phyloP scores from a whole-genome alignment of 257 asterid species.

The Nicotiana benthamiana region DNA sequence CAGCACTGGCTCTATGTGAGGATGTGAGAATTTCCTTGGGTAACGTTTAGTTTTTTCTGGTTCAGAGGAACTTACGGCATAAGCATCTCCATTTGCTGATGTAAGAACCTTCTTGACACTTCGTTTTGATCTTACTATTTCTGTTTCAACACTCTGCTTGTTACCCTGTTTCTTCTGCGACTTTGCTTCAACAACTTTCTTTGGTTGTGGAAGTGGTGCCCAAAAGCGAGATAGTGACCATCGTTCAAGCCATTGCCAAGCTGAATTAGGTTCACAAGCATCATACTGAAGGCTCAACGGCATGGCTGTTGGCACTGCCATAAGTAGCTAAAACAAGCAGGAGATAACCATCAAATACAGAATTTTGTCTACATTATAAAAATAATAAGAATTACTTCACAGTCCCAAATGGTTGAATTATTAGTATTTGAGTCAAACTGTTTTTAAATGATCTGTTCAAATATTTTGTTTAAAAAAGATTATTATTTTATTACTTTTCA shows the following conservation, averaged over 20 bases:
- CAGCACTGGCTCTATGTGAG: constrained; percentile 8
- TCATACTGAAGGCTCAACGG: constrained; percentile 87
- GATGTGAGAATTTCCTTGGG: constrained; percentile 11
- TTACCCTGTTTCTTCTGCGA: constrained; percentile 42
- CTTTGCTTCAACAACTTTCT: constrained; percentile 33
- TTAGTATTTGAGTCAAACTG: not conserved
- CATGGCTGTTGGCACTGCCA: constrained; percentile 61
- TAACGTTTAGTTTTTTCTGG: constrained; percentile 22
- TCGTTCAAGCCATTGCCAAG: constrained; percentile 81
- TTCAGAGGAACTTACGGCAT: constrained; percentile 28
- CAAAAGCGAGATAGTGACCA: constrained; percentile 78
- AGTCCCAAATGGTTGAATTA: not conserved
- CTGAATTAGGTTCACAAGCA: constrained; percentile 60
- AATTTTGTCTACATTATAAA: not conserved
- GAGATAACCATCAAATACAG: not conserved
- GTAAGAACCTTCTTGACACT: constrained; percentile 49
- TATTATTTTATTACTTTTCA: not conserved
- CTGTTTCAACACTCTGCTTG: constrained; percentile 30
- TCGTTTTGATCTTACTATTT: constrained; percentile 59
- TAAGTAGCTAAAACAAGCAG: constrained; percentile 49
- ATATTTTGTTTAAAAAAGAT: not conserved
- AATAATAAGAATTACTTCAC: not conserved
- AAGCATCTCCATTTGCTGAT: constrained; percentile 42
- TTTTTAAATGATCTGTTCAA: not conserved
- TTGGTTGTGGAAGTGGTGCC: constrained; percentile 50